Conservation (phyloP, 2,329 filamentous ascomycete species). For the Alternaria arbusti region DNA sequence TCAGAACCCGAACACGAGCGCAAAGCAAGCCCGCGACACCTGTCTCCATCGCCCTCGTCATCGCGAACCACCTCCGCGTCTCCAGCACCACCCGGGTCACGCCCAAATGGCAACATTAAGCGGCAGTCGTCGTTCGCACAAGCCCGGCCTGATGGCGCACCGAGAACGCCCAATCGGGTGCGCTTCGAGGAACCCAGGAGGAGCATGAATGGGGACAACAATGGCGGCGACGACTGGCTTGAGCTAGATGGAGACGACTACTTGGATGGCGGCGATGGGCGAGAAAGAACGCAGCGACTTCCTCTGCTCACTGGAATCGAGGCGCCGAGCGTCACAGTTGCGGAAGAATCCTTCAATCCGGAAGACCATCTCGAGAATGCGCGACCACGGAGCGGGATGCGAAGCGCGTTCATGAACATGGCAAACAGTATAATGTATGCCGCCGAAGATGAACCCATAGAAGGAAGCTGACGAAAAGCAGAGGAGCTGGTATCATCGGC, state of each 20-base stretch:
- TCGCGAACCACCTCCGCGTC: conserved; percentile 41
- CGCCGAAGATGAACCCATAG: accelerated
- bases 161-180: conserved; percentile 73
- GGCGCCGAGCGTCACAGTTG: conserved; percentile 78
- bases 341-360: conserved; percentile 61
- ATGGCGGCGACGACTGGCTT: conserved; percentile 53
- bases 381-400: conserved; percentile 83
- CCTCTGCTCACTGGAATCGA: conserved; percentile 84
- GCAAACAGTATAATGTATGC: conserved; percentile 89
- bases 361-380: conserved; percentile 66
- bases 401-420: conserved; percentile 99
- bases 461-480: conserved; percentile 30
- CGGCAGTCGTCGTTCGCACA: conserved; percentile 56
- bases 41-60: conserved; percentile 35
- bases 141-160: conserved; percentile 56
- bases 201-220: conserved; percentile 42
- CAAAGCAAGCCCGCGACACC: conserved; percentile 23
- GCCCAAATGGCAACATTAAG: conserved; percentile 36
- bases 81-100: conserved; percentile 32
- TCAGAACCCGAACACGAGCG: conserved; percentile 31
- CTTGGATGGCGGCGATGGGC: conserved; percentile 49
- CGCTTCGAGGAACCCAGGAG: conserved; percentile 66
- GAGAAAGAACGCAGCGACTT: conserved; percentile 59
- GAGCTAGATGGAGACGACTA: conserved; percentile 68
- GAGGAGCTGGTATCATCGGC: conserved; percentile 70